Percentiles rank a stretch among this genome's conserved stretches.
phyloP scores from a whole-genome alignment of 345 rosid genomes.

The Stellera chamaejasme region DNA sequence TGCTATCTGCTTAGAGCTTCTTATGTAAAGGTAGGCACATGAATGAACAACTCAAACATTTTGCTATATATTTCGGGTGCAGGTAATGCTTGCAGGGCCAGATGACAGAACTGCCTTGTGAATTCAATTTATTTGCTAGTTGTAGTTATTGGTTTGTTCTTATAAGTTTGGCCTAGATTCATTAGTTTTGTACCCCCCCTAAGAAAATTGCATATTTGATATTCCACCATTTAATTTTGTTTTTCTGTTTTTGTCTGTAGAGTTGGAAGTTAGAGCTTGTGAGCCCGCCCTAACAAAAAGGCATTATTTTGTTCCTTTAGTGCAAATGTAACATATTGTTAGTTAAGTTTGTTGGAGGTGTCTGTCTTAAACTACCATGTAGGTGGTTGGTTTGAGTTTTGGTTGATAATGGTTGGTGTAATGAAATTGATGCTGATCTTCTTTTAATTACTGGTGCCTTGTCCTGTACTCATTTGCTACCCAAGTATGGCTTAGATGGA shows the following conservation, averaged over 20 bases:
- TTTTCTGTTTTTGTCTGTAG: neutral
- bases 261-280: too few species aligned
- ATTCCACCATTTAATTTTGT: conserved; percentile 10
- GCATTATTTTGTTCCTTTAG: conserved; percentile 32
- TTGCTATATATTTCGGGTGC: neutral
- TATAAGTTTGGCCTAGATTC: conserved; percentile 26
- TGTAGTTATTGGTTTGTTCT: conserved; percentile 33
- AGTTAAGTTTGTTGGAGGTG: too few species aligned
- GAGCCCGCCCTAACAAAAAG: conserved; percentile 15
- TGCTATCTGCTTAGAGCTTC: too few species aligned
- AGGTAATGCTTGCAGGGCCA: conserved; percentile 60
- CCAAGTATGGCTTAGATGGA: too few species aligned
- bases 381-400: too few species aligned
- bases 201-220: neutral
- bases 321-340: conserved; percentile 17
- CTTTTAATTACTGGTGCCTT: too few species aligned
- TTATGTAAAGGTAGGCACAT: too few species aligned
- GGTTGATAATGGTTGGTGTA: too few species aligned
- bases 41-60: too few species aligned
- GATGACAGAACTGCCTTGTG: conserved; percentile 40
- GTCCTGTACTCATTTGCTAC: too few species aligned
- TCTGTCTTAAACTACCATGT: too few species aligned
- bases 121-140: conserved; percentile 12
- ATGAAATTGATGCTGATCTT: too few species aligned
- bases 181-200: conserved; percentile 9